Conservation (phyloP, 345 rosid genomes). For the Carallia brachiata region DNA sequence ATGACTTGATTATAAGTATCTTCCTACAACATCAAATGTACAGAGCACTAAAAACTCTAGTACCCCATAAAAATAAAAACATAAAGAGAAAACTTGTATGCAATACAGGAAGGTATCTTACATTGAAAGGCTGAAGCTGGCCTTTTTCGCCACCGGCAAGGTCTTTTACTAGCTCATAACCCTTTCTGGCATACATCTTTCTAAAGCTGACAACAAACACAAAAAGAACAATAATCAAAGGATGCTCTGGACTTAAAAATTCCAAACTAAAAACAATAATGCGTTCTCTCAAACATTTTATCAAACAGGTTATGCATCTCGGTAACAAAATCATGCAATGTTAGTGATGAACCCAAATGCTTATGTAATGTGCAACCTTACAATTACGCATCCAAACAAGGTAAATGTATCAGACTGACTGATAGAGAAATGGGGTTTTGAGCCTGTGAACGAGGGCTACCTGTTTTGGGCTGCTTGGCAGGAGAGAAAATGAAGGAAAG, state of each 20-base stretch:
- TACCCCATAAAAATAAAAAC: background rate
- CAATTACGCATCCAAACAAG: too few relatives aligned
- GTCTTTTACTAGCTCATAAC: constrained; percentile 33
- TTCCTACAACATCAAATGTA: constrained; percentile 18
- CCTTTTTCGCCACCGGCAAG: constrained; percentile 26
- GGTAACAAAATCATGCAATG: too few relatives aligned
- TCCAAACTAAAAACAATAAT: background rate
- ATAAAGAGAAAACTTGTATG: background rate
- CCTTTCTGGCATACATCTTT: constrained; percentile 31
- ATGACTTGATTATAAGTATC: constrained; percentile 30
- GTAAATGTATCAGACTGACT: too few relatives aligned
- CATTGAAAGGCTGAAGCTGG: constrained; percentile 34
- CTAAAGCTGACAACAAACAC: constrained; percentile 7
- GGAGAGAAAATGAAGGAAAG: background rate
- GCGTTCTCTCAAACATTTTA: background rate
- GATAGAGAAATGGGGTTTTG: too few relatives aligned
- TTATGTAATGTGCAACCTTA: too few relatives aligned
- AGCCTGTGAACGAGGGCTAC: too few relatives aligned
- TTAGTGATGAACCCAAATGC: too few relatives aligned
- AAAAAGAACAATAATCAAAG: background rate
- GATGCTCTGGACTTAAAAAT: background rate
- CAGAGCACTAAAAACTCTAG: background rate
- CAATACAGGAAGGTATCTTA: constrained; percentile 8
- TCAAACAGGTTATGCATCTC: background rate
- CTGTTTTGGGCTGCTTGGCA: background rate